phyloP scores from a whole-genome alignment of 768 basidiomycete genomes.

The Podaxis sp. region DNA sequence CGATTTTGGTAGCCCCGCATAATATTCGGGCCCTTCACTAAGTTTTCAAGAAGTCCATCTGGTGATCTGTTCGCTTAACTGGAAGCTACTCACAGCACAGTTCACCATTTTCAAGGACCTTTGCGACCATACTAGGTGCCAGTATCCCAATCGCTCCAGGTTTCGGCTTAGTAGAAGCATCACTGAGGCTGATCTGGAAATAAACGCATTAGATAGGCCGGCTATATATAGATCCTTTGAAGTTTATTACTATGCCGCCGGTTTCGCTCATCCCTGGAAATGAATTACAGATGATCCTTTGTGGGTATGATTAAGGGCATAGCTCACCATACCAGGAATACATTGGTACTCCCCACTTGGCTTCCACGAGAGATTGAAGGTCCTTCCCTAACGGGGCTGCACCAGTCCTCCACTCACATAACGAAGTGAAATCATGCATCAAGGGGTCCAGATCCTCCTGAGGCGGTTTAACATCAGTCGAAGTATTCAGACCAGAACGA shows the following conservation, averaged over 20 bases:
- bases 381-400: conserved; percentile 7
- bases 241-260: neutral
- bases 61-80: neutral
- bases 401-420: conserved; percentile 6
- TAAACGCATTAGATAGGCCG: neutral
- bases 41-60: neutral
- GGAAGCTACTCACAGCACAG: conserved; percentile 4
- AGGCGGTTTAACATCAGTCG: neutral
- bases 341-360: neutral
- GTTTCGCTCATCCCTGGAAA: conserved; percentile 2
- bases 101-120: conserved; percentile 7
- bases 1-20: conserved; percentile 4
- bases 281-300: too few species aligned
- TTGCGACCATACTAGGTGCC: conserved; percentile 1
- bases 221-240: neutral
- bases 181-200: neutral
- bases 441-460: conserved; percentile 1
- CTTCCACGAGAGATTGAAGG: conserved; percentile 1
- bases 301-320: neutral
- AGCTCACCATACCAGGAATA: conserved; percentile 7
- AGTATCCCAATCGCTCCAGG: conserved; percentile 1
- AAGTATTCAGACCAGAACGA: neutral
- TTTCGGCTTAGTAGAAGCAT: neutral
- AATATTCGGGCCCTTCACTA: conserved; percentile 1
- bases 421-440: neutral